Conservation (phyloP, 805 yeast genomes). For the Naumovozyma baii region DNA sequence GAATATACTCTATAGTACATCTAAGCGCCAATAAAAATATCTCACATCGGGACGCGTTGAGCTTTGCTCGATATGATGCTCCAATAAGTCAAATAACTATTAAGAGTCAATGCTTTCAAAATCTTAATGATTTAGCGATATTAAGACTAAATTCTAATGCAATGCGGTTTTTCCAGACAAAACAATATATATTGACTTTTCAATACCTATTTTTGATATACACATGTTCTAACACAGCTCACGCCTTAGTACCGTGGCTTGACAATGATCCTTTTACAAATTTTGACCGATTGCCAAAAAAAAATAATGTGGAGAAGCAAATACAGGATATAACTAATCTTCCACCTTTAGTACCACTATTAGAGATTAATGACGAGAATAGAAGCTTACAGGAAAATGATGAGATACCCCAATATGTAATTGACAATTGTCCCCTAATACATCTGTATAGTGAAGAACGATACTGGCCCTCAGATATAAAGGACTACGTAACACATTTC, state of each 20-base stretch:
- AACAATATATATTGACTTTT: not conserved
- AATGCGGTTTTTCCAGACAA: too few species aligned
- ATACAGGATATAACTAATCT: conserved; percentile 1
- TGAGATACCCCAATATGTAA: conserved; percentile 53
- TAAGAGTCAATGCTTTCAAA: too few species aligned
- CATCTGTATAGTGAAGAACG: conserved; percentile 82
- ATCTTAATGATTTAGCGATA: too few species aligned
- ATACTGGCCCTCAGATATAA: conserved; percentile 77
- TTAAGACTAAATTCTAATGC: too few species aligned
- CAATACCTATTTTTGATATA: not conserved
- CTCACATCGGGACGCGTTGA: not conserved
- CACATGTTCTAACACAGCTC: not conserved
- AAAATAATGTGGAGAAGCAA: conserved; percentile 1
- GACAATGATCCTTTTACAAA: conserved; percentile 14
- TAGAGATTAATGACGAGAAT: conserved; percentile 18
- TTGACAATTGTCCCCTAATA: conserved; percentile 66
- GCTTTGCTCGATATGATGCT: too few species aligned
- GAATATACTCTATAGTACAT: too few species aligned
- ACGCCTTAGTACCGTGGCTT: conserved; percentile 11
- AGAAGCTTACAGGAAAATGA: conserved; percentile 17
- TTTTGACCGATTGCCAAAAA: not conserved
- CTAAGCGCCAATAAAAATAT: not conserved
- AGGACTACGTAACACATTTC: conserved; percentile 58
- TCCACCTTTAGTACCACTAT: conserved; percentile 25
- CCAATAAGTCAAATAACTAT: too few species aligned